Conservation (phyloP, 2,329 filamentous ascomycete species). For the Claviceps sp. region DNA sequence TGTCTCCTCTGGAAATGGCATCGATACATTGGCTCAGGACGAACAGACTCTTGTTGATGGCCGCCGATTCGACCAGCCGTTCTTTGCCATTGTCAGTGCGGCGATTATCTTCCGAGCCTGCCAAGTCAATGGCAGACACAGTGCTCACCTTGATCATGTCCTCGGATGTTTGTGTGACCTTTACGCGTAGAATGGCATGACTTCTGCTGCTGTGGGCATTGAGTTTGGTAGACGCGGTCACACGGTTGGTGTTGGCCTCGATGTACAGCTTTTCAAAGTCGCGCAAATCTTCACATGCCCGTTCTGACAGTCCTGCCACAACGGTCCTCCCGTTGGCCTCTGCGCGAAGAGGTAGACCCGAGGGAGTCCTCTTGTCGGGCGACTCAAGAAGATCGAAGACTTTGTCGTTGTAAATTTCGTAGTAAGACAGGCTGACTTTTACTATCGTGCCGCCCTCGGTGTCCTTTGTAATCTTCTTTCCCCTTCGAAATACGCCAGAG, state of each 20-base stretch:
- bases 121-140: constrained; percentile 86
- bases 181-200: constrained; percentile 83
- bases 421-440: constrained; percentile 71
- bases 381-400: constrained; percentile 84
- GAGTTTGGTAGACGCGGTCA: constrained; percentile 81
- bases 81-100: constrained; percentile 90
- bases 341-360: constrained; percentile 68
- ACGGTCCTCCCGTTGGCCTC: constrained; percentile 80
- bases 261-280: constrained; percentile 87
- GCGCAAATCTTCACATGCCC: constrained; percentile 68
- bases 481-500: constrained; percentile 72
- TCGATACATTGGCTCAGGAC: constrained; percentile 92
- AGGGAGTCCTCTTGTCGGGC: constrained; percentile 70
- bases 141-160: constrained; percentile 62
- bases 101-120: constrained; percentile 90
- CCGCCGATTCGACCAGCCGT: constrained; percentile 83
- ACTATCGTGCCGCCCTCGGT: constrained; percentile 56
- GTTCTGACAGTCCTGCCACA: constrained; percentile 74
- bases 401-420: constrained; percentile 95
- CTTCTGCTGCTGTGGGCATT: constrained; percentile 84
- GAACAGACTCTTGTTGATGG: constrained; percentile 95
- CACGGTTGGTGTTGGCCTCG: constrained; percentile 79
- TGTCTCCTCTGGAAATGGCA: constrained; percentile 65
- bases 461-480: constrained; percentile 77
- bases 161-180: constrained; percentile 63